Conservation (phyloP, 2,329 filamentous ascomycete genomes). For the Phialophora macrospora region DNA sequence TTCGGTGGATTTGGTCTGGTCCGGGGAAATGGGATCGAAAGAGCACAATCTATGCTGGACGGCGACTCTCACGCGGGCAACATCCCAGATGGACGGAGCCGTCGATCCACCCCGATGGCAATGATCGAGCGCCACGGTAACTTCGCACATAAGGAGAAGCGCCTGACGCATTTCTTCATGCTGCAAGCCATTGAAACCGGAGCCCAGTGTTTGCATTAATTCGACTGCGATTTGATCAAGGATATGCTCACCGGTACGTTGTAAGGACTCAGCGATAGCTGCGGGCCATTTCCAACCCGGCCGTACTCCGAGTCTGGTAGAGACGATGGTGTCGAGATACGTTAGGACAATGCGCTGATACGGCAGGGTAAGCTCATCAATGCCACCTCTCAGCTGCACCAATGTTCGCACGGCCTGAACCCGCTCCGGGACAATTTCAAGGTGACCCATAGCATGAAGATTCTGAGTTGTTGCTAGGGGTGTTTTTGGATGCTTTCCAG, state of each 20-base stretch:
- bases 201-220: constrained; percentile 4
- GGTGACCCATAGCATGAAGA: constrained; percentile 12
- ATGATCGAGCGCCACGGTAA: constrained; percentile 7
- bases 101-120: constrained; percentile 9
- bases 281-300: constrained; percentile 7
- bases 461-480: constrained; percentile 7
- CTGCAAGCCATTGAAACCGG: not conserved
- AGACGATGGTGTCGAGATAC: constrained; percentile 8
- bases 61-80: constrained; percentile 5
- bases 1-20: not conserved
- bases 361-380: constrained; percentile 11
- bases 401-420: constrained; percentile 3
- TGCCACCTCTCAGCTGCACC: constrained; percentile 7
- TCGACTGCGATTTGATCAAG: not conserved
- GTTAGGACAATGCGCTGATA: constrained; percentile 8
- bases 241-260: constrained; percentile 8
- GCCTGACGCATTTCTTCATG: constrained; percentile 6
- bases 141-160: constrained; percentile 12
- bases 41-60: constrained; percentile 8
- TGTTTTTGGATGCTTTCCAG: not conserved
- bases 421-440: constrained; percentile 8
- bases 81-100: constrained; percentile 1
- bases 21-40: not conserved
- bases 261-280: constrained; percentile 6
- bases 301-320: constrained; percentile 1